Evolutionary conservation across 208 protist species (phyloP).

Genomic region (Leishmania lainsoni): DNA sequence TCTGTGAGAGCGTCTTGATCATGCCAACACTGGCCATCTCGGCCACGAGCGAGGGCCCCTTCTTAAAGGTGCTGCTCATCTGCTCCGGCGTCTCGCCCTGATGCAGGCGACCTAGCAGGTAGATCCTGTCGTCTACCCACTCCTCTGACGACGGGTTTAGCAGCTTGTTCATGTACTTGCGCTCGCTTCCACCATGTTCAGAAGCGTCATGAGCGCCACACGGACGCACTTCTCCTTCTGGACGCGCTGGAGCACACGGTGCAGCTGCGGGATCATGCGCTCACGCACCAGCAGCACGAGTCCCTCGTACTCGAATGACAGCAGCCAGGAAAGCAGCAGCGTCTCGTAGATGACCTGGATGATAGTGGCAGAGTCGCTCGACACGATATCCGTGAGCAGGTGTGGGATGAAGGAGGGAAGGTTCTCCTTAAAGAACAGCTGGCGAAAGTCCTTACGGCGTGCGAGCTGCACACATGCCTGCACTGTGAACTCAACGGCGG

Average conservation of each 20-base stretch:
- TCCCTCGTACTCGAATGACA: slow-evolving; percentile 86
- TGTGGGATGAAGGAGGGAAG: slow-evolving; percentile 70
- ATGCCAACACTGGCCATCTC: slow-evolving; percentile 93
- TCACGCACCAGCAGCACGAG: slow-evolving; percentile 69
- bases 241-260: slow-evolving; percentile 85
- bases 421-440: slow-evolving; percentile 71
- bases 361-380: slow-evolving; percentile 76
- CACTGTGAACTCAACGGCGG: slow-evolving; percentile 69
- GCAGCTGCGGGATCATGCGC: slow-evolving; percentile 86
- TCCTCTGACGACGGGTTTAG: slow-evolving; percentile 51
- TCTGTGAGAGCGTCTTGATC: slow-evolving; percentile 84
- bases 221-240: slow-evolving; percentile 94
- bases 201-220: slow-evolving; percentile 83
- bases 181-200: slow-evolving; percentile 87
- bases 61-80: slow-evolving; percentile 33
- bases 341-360: slow-evolving; percentile 88
- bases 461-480: slow-evolving; percentile 81
- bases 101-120: slow-evolving; percentile 49
- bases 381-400: slow-evolving; percentile 82
- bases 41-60: slow-evolving; percentile 73
- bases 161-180: slow-evolving; percentile 53
- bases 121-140: slow-evolving; percentile 49
- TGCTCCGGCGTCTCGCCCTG: slow-evolving; percentile 21
- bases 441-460: slow-evolving; percentile 69
- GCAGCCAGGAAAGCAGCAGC: slow-evolving; percentile 76